Evolutionary conservation across 805 yeast species (phyloP).

Genomic region (Starmera dryadoides): DNA sequence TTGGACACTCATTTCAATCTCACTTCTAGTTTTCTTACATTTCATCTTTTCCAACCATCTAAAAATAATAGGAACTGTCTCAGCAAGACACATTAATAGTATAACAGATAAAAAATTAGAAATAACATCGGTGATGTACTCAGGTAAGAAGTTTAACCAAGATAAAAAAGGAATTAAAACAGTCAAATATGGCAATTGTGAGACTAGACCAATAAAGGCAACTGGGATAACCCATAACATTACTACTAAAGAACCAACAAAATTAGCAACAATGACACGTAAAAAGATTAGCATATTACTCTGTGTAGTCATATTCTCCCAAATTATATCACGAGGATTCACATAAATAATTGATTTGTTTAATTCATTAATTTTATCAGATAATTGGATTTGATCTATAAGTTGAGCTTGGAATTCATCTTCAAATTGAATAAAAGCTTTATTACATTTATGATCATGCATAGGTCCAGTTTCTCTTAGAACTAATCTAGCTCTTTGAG

Average conservation of each 20-base stretch:
- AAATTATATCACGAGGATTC: slow-evolving; percentile 60
- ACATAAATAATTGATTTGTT: slow-evolving; percentile 42
- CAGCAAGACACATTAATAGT: slow-evolving; percentile 55
- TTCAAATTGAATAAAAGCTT: slow-evolving; percentile 58
- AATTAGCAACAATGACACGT: slow-evolving; percentile 36
- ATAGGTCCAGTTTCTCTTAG: slow-evolving; percentile 16
- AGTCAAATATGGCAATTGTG: slow-evolving; percentile 65
- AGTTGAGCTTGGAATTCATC: slow-evolving; percentile 51
- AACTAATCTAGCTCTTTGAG: slow-evolving; percentile 8
- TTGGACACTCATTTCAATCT: slow-evolving; percentile 65
- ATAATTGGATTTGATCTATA: slow-evolving; percentile 51
- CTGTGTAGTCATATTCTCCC: slow-evolving; percentile 50
- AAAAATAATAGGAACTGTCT: slow-evolving; percentile 52
- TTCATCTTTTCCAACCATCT: slow-evolving; percentile 45
- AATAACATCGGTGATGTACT: slow-evolving; percentile 40
- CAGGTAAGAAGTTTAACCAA: slow-evolving; percentile 51
- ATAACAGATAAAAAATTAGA: slow-evolving; percentile 65
- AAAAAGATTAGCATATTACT: slow-evolving; percentile 29
- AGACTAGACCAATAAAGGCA: slow-evolving; percentile 66
- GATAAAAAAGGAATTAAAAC: slow-evolving; percentile 51
- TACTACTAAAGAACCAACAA: slow-evolving; percentile 42
- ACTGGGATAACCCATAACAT: slow-evolving; percentile 78
- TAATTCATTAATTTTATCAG: slow-evolving; percentile 34
- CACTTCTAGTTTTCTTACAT: slow-evolving; percentile 54
- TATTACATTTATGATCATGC: slow-evolving; percentile 25